Conservation (phyloP, 257 asterid genomes). For the Forsythia viridissima region DNA sequence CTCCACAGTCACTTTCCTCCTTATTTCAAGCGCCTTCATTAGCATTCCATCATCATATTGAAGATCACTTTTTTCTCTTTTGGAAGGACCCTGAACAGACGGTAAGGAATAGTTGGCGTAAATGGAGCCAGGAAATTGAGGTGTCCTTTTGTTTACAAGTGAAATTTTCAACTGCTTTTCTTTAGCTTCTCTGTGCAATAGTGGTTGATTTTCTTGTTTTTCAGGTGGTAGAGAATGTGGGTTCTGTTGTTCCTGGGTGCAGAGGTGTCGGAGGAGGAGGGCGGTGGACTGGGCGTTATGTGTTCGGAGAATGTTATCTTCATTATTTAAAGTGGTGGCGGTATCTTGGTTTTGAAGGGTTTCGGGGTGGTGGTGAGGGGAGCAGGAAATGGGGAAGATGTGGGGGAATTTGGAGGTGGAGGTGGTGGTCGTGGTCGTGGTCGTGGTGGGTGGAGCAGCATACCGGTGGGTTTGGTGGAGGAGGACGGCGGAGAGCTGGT, state of each 20-base stretch:
- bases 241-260: conserved; percentile 33
- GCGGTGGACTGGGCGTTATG: conserved; percentile 79
- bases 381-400: conserved; percentile 33
- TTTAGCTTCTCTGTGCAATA: conserved; percentile 44
- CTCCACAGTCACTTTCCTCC: conserved; percentile 80
- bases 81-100: conserved; percentile 41
- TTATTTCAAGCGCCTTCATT: conserved; percentile 74
- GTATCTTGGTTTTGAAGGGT: conserved; percentile 39
- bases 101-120: conserved; percentile 37
- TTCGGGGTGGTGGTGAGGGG: conserved; percentile 33
- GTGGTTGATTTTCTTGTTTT: conserved; percentile 27
- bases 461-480: conserved; percentile 37
- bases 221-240: conserved; percentile 28
- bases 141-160: conserved; percentile 48
- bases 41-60: conserved; percentile 48
- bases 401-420: conserved; percentile 23
- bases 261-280: conserved; percentile 65
- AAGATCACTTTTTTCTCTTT: conserved; percentile 16
- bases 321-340: conserved; percentile 28
- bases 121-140: conserved; percentile 87
- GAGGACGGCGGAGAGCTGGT: conserved; percentile 46
- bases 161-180: conserved; percentile 64
- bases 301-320: conserved; percentile 41
- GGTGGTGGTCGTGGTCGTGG: not conserved
- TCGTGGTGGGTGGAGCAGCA: conserved; percentile 16